Evolutionary conservation across 1,284 basidiomycete species (phyloP).

Genomic region (Naganishia sp.): DNA sequence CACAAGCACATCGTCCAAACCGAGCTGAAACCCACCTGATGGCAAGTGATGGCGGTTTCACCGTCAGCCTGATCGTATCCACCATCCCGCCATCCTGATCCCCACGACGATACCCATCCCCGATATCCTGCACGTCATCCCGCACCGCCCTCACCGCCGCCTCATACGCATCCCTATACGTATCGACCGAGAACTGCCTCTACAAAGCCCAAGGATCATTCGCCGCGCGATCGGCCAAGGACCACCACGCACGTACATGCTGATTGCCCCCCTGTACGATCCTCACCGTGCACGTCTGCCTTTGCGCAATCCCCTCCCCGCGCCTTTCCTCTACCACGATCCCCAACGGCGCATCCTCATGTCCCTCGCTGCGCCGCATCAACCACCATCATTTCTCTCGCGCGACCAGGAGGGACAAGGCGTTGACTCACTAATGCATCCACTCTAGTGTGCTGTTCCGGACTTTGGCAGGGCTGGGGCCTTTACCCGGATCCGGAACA

Average conservation of each 20-base stretch:
- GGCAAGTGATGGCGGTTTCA: slow-evolving; percentile 7
- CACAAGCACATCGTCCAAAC: neutral
- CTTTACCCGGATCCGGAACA: neutral
- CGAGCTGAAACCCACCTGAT: neutral
- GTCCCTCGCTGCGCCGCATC: too few relatives aligned
- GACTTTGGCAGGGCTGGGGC: slow-evolving; percentile 13
- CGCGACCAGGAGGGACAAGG: neutral
- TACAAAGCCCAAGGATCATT: neutral
- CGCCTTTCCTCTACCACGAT: too few relatives aligned
- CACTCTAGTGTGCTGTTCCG: slow-evolving; percentile 1
- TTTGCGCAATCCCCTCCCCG: neutral
- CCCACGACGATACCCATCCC: neutral
- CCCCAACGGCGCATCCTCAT: too few relatives aligned
- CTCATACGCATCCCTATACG: slow-evolving; percentile 5
- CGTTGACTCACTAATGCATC: slow-evolving; percentile 11
- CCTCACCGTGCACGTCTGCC: neutral
- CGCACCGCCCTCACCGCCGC: neutral
- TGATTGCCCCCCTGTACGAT: neutral
- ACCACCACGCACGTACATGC: too few relatives aligned
- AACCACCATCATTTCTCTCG: too few relatives aligned
- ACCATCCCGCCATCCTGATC: neutral
- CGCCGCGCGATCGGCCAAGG: too few relatives aligned
- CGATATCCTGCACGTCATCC: neutral
- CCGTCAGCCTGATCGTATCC: slow-evolving; percentile 18
- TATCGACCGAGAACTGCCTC: neutral